Conservation (phyloP, 768 basidiomycete species). For the Lactarius akahatsu region DNA sequence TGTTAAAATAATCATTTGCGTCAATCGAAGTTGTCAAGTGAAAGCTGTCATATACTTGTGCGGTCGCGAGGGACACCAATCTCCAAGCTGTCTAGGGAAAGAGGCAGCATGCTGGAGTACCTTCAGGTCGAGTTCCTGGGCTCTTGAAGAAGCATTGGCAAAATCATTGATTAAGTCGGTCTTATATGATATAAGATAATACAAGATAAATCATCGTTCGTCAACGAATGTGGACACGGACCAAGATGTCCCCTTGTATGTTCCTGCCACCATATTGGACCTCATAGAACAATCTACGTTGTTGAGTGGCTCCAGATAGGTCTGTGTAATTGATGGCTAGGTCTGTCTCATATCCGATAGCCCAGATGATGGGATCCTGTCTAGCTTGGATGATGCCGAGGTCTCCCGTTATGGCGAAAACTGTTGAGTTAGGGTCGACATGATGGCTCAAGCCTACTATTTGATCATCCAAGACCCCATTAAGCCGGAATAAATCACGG, state of each 20-base stretch:
- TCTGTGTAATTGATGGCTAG: too few relatives aligned
- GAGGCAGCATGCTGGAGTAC: constrained; percentile 47
- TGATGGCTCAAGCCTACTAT: too few relatives aligned
- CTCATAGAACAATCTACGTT: constrained; percentile 36
- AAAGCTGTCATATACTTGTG: constrained; percentile 55
- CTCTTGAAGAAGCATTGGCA: constrained; percentile 43
- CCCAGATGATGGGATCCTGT: constrained; percentile 31
- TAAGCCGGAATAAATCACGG: constrained; percentile 26
- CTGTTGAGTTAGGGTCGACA: constrained; percentile 21
- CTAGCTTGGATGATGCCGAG: constrained; percentile 31
- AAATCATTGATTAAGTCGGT: constrained; percentile 46
- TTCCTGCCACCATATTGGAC: too few relatives aligned
- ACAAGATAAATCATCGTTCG: too few relatives aligned
- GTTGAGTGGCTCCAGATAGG: too few relatives aligned
- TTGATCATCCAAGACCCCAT: constrained; percentile 25
- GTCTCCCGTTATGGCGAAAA: constrained; percentile 31
- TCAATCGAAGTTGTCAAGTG: constrained; percentile 56
- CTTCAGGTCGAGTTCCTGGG: constrained; percentile 47
- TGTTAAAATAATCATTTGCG: constrained; percentile 49
- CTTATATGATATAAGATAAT: too few relatives aligned
- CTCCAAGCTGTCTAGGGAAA: constrained; percentile 52
- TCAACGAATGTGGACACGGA: too few relatives aligned
- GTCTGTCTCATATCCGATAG: constrained; percentile 27
- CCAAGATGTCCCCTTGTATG: too few relatives aligned
- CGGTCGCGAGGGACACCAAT: constrained; percentile 52